These are phyloP conservation scores for Pachysandra terminalis DNA, from an alignment of 164 flowering plant genomes.

Conservation along the genomic window DNA sequence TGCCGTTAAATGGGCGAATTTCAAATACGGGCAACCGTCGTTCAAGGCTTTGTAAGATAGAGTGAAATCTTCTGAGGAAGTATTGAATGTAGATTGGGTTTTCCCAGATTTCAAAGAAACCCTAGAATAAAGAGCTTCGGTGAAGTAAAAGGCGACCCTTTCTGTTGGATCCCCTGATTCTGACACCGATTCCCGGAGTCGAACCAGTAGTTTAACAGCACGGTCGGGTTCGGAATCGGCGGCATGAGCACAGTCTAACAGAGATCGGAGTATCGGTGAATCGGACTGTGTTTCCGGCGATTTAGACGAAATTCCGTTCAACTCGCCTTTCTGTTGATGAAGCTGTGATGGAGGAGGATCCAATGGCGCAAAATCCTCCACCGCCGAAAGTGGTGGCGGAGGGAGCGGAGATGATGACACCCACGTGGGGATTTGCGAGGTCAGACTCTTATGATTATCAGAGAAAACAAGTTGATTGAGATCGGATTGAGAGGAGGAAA, in stretches of 20 bases:
- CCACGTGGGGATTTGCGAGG: constrained; percentile 22
- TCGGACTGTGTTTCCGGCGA: constrained; percentile 29
- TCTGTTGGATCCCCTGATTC: constrained; percentile 66
- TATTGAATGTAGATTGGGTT: constrained; percentile 16
- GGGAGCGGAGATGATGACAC: constrained; percentile 21
- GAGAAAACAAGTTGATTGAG: constrained; percentile 53
- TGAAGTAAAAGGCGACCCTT: constrained; percentile 69
- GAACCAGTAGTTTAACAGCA: constrained; percentile 41
- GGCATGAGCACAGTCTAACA: constrained; percentile 59
- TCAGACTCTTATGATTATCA: constrained; percentile 25
- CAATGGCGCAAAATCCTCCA: constrained; percentile 7
- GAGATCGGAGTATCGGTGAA: constrained; percentile 42
- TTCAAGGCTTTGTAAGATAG: constrained; percentile 72
- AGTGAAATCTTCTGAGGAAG: constrained; percentile 54
- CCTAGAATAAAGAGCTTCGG: constrained; percentile 51
- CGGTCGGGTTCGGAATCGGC: constrained; percentile 54
- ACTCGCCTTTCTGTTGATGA: constrained; percentile 12
- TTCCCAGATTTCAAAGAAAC: constrained; percentile 22
- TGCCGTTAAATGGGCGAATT: constrained; percentile 88
- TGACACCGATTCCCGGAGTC: constrained; percentile 50
- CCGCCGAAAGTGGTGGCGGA: constrained; percentile 1
- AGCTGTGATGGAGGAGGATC: constrained; percentile 12
- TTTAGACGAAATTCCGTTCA: not conserved
- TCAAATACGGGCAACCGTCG: constrained; percentile 89
- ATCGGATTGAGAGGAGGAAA: constrained; percentile 40